Percentiles rank a stretch among this genome's conserved stretches.
phyloP scores from a whole-genome alignment of 2,329 filamentous ascomycete species.

The Cadophora gregata region DNA sequence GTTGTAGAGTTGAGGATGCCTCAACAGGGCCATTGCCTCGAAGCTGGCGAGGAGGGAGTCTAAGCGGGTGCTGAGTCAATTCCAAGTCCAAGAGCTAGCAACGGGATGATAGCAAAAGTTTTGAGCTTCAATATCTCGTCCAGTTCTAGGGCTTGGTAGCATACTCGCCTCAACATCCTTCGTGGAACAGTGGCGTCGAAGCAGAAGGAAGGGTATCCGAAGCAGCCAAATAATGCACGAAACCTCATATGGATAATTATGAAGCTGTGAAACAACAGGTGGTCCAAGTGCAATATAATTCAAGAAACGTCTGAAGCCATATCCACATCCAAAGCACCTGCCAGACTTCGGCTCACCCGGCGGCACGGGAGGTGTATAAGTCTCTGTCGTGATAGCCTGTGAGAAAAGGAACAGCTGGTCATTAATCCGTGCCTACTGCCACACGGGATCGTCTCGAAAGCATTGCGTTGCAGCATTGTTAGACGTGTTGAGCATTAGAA shows the following conservation, averaged over 20 bases:
- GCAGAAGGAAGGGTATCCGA: conserved; percentile 29
- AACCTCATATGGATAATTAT: conserved; percentile 37
- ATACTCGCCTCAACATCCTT: not conserved
- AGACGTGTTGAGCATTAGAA: not conserved
- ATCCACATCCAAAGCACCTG: not conserved
- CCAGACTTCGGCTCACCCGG: not conserved
- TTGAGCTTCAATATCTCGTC: not conserved
- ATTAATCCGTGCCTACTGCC: conserved; percentile 6
- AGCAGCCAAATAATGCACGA: conserved; percentile 26
- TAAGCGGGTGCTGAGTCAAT: not conserved
- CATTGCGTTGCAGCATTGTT: not conserved
- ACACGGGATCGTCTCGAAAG: not conserved
- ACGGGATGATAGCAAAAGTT: not conserved
- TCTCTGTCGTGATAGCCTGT: not conserved
- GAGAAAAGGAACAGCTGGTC: not conserved
- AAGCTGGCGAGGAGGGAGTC: not conserved
- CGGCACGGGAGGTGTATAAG: conserved; percentile 1
- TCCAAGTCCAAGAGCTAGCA: not conserved
- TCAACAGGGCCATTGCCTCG: not conserved
- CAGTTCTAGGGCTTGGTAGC: not conserved
- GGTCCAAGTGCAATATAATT: conserved; percentile 24
- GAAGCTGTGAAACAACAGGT: conserved; percentile 34
- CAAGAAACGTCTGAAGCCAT: conserved; percentile 2
- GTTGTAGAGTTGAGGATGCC: conserved; percentile 1
- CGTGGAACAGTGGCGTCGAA: conserved; percentile 14